Conservation (phyloP, 257 asterid genomes). For the Leonotis leonurus region DNA sequence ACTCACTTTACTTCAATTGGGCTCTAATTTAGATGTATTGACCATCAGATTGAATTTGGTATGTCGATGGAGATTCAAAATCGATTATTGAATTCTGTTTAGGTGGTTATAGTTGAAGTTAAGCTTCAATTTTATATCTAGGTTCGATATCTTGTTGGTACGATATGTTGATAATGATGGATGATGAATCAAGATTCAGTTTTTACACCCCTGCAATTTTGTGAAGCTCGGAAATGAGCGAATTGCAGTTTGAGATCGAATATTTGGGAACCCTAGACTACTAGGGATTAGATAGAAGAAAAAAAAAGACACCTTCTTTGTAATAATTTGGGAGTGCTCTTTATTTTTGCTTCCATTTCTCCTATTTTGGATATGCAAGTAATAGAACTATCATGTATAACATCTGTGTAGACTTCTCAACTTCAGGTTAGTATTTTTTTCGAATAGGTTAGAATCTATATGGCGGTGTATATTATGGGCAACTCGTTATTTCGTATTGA, state of each 20-base stretch:
- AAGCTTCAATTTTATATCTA: not conserved
- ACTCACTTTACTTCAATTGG: not conserved
- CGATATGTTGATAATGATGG: not conserved
- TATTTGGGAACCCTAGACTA: not conserved
- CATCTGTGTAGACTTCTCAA: not conserved
- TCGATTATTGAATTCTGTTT: not conserved
- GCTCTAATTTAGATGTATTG: not conserved
- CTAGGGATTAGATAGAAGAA: not conserved
- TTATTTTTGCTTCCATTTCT: not conserved
- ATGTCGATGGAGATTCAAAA: not conserved
- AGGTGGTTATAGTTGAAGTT: not conserved
- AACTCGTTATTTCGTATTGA: not conserved
- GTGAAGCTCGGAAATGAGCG: slow-evolving; percentile 1
- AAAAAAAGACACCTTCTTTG: not conserved
- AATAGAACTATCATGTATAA: not conserved
- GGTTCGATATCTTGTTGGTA: not conserved
- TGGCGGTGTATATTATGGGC: not conserved
- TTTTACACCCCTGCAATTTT: slow-evolving; percentile 2
- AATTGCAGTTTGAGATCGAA: slow-evolving; percentile 13
- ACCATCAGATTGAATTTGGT: slow-evolving; percentile 13
- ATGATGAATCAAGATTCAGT: too few species aligned
- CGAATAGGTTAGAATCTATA: not conserved
- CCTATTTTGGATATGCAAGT: not conserved
- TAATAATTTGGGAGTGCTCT: not conserved
- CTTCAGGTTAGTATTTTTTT: not conserved